Conservation (phyloP, 306 rosid genomes). For the Ormosia emarginata region DNA sequence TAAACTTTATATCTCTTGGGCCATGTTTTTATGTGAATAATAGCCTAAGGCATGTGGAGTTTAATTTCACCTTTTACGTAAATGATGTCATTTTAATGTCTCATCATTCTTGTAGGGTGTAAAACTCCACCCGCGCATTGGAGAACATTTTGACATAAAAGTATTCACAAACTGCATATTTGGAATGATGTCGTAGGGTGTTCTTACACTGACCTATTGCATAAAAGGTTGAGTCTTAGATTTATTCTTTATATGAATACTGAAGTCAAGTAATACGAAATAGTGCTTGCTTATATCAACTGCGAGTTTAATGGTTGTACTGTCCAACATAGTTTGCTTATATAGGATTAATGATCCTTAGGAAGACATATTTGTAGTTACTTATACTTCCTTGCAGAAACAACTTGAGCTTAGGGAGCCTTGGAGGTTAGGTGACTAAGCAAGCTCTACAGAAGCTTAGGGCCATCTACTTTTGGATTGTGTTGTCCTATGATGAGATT, state of each 20-base stretch:
- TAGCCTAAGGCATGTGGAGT: background rate
- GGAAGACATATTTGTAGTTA: background rate
- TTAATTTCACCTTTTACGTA: background rate
- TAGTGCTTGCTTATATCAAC: background rate
- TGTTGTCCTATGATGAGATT: background rate
- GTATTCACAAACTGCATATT: conserved; percentile 97
- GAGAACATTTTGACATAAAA: conserved; percentile 84
- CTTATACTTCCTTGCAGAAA: conserved; percentile 5
- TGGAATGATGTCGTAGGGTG: conserved; percentile 99
- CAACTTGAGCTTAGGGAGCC: background rate
- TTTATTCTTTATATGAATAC: conserved; percentile 16
- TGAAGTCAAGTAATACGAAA: background rate
- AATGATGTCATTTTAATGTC: background rate
- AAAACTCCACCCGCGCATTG: conserved; percentile 97
- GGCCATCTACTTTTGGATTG: conserved; percentile 14
- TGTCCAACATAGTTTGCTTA: background rate
- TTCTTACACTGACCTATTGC: conserved; percentile 94
- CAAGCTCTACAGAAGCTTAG: background rate
- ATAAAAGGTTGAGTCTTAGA: conserved; percentile 69
- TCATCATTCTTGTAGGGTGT: conserved; percentile 66
- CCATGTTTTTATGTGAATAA: conserved; percentile 20
- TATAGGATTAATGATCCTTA: background rate
- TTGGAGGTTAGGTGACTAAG: background rate
- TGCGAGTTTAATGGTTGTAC: background rate
- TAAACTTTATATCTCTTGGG: background rate